Conservation (phyloP, 2,329 filamentous ascomycete genomes). For the Domatiomyces catenatus region DNA sequence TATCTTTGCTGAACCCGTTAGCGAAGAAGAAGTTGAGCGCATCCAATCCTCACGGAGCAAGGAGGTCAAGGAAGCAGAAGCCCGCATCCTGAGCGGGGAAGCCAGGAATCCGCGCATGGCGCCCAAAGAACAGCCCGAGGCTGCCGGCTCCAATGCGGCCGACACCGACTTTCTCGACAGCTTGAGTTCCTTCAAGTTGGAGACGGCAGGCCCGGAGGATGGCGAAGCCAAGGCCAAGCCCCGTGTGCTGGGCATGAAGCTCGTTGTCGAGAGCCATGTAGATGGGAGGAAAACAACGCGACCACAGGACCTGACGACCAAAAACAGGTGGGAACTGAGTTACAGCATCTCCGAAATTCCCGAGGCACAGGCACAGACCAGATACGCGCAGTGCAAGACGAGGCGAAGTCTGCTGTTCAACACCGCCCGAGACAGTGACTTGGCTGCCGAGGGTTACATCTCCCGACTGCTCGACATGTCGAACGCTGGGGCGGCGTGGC, state of each 20-base stretch:
- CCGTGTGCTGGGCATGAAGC: slow-evolving; percentile 31
- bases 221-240: not conserved
- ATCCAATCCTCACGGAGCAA: slow-evolving; percentile 57
- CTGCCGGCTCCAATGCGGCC: slow-evolving; percentile 9
- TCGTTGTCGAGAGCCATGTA: slow-evolving; percentile 58
- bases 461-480: slow-evolving; percentile 32
- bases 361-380: slow-evolving; percentile 26
- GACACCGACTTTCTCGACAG: slow-evolving; percentile 13
- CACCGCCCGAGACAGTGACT: slow-evolving; percentile 28
- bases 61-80: slow-evolving; percentile 55
- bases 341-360: slow-evolving; percentile 57
- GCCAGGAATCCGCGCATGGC: slow-evolving; percentile 3
- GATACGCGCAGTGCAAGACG: slow-evolving; percentile 43
- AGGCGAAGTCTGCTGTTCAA: slow-evolving; percentile 31
- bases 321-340: slow-evolving; percentile 55
- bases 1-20: slow-evolving; percentile 76
- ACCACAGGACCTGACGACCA: slow-evolving; percentile 34
- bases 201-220: not conserved
- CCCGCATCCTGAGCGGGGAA: slow-evolving; percentile 23
- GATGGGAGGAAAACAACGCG: slow-evolving; percentile 50
- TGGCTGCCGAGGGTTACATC: slow-evolving; percentile 32
- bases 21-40: slow-evolving; percentile 50
- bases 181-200: slow-evolving; percentile 6
- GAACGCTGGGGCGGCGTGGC: slow-evolving; percentile 42
- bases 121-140: not conserved